A percentile compares a stretch with the other conserved stretches of the same genome.
Evolutionary conservation across 257 asterid genomes (phyloP).

Genomic region (Nicotiana tabacum): DNA sequence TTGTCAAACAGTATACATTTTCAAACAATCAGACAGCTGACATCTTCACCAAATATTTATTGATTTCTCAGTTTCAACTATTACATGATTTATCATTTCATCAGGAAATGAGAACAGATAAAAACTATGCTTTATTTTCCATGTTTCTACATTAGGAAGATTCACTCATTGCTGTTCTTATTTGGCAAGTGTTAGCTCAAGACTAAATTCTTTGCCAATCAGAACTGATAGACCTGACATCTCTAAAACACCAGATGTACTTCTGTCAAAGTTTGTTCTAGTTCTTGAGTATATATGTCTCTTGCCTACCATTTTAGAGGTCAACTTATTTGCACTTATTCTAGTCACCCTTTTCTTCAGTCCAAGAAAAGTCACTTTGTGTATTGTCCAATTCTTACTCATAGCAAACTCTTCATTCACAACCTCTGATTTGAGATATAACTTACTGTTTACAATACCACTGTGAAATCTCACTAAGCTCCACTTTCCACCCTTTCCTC

Average conservation of each 20-base stretch:
- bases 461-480: slow-evolving; percentile 18
- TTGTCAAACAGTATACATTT: too few species aligned
- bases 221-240: not conserved
- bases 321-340: not conserved
- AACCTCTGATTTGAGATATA: slow-evolving; percentile 9
- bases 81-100: too few species aligned
- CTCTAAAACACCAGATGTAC: slow-evolving; percentile 12
- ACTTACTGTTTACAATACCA: not conserved
- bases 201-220: not conserved
- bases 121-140: too few species aligned
- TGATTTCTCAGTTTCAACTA: too few species aligned
- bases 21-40: too few species aligned
- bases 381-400: slow-evolving; percentile 6
- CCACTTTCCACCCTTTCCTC: slow-evolving; percentile 44
- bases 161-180: too few species aligned
- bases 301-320: not conserved
- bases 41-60: too few species aligned
- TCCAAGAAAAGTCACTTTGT: slow-evolving; percentile 16
- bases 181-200: not conserved
- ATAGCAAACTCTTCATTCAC: slow-evolving; percentile 10
- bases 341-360: not conserved
- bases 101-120: too few species aligned
- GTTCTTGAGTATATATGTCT: not conserved
- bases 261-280: not conserved
- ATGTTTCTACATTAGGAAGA: too few species aligned